Evolutionary conservation across 768 basidiomycete genomes (phyloP).

Genomic region (Pluteus cervinus): DNA sequence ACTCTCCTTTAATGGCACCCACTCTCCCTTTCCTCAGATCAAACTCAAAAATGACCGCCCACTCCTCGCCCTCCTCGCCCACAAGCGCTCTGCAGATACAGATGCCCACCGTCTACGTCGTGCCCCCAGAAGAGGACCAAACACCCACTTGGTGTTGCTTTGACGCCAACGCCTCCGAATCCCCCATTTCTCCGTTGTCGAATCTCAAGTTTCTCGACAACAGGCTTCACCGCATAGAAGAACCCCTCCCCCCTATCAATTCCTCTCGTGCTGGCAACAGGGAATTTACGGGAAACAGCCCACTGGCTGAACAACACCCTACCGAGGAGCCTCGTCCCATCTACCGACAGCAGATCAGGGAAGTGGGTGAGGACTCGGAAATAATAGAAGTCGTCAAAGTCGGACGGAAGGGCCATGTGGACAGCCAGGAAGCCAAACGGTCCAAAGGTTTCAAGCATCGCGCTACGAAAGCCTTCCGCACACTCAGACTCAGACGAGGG

Average conservation of each 20-base stretch:
- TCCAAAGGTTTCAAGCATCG: slow-evolving; percentile 39
- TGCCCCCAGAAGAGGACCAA: slow-evolving; percentile 55
- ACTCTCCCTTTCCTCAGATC: slow-evolving; percentile 8
- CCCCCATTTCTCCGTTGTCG: slow-evolving; percentile 8
- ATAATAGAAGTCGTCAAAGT: slow-evolving; percentile 59
- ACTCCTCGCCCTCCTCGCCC: too few species aligned
- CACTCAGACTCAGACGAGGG: too few species aligned
- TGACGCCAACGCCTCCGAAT: slow-evolving; percentile 29
- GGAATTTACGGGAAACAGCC: too few species aligned
- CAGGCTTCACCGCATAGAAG: too few species aligned
- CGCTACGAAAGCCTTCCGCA: slow-evolving; percentile 31
- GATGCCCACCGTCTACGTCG: slow-evolving; percentile 49
- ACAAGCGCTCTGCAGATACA: slow-evolving; percentile 11
- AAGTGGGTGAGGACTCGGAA: slow-evolving; percentile 42
- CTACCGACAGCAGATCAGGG: too few species aligned
- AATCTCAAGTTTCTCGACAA: too few species aligned
- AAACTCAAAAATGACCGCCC: neutral
- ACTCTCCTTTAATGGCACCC: slow-evolving; percentile 5
- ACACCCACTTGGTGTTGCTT: slow-evolving; percentile 52
- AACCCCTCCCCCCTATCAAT: too few species aligned
- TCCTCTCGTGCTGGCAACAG: too few species aligned
- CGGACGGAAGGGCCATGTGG: slow-evolving; percentile 25
- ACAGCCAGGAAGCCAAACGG: slow-evolving; percentile 20
- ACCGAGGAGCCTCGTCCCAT: too few species aligned
- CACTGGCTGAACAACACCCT: too few species aligned